These are phyloP conservation scores for Nephelium lappaceum DNA, from an alignment of 345 rosid species.

Conservation along the genomic window DNA sequence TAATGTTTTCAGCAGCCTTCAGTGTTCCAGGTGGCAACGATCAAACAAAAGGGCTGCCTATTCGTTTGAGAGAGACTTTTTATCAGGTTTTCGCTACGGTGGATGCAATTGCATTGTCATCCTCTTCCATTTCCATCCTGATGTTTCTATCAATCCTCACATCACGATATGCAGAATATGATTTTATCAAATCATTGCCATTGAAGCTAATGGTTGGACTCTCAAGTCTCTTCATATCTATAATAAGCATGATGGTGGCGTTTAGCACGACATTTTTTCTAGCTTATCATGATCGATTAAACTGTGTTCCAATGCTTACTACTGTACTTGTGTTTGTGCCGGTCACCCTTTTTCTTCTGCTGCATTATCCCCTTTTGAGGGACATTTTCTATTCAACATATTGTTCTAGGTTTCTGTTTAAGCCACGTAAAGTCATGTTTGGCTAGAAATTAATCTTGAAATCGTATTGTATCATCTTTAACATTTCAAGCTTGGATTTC, in stretches of 20 bases:
- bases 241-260: background rate
- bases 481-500: no score
- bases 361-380: background rate
- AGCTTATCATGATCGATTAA: background rate
- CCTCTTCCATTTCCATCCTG: background rate
- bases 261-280: background rate
- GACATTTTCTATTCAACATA: background rate
- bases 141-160: background rate
- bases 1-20: constrained; percentile 10
- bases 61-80: background rate
- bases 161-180: background rate
- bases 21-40: constrained; percentile 8
- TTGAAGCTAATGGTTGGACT: background rate
- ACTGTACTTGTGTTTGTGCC: background rate
- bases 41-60: background rate
- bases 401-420: background rate
- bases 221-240: background rate
- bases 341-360: background rate
- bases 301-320: background rate
- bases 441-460: background rate
- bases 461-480: no score
- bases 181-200: background rate
- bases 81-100: background rate
- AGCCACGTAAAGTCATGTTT: background rate
- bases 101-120: background rate